Conservation (phyloP, 2,329 filamentous ascomycete genomes). For the Ascosphaera pollenicola region DNA sequence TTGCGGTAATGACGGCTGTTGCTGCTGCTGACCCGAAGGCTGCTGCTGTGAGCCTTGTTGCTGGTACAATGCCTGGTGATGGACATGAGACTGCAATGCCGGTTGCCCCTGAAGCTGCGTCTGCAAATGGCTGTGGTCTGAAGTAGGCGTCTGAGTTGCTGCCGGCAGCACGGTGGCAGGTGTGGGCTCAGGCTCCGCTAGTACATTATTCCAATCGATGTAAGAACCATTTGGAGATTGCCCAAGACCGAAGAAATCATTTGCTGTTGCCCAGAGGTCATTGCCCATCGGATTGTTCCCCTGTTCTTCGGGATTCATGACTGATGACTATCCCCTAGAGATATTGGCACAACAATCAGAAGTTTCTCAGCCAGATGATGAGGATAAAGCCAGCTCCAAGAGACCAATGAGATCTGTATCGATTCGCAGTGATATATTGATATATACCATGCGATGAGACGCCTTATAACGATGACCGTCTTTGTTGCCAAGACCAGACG, state of each 20-base stretch:
- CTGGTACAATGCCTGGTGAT: constrained; percentile 2
- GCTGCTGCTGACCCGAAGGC: constrained; percentile 5
- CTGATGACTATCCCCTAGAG: background rate
- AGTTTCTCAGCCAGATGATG: too few relatives aligned
- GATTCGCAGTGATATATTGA: background rate
- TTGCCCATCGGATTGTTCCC: background rate
- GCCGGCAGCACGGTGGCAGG: background rate
- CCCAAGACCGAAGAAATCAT: background rate
- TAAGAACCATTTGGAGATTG: background rate
- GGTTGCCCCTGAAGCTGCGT: constrained; percentile 8
- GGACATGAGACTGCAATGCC: constrained; percentile 8
- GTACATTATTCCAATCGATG: background rate
- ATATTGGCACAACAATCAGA: too few relatives aligned
- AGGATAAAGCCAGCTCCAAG: too few relatives aligned
- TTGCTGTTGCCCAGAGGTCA: background rate
- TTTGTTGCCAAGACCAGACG: too few relatives aligned
- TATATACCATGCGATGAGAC: background rate
- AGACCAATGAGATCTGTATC: background rate
- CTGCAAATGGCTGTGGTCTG: background rate
- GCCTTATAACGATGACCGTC: too few relatives aligned
- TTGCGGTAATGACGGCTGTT: constrained; percentile 8
- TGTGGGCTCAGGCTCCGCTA: background rate
- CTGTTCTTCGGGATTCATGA: background rate
- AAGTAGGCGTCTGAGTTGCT: background rate
- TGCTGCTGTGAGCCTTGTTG: constrained; percentile 4